phyloP scores from a whole-genome alignment of 345 rosid species.

The Sisymbrium altissimum region DNA sequence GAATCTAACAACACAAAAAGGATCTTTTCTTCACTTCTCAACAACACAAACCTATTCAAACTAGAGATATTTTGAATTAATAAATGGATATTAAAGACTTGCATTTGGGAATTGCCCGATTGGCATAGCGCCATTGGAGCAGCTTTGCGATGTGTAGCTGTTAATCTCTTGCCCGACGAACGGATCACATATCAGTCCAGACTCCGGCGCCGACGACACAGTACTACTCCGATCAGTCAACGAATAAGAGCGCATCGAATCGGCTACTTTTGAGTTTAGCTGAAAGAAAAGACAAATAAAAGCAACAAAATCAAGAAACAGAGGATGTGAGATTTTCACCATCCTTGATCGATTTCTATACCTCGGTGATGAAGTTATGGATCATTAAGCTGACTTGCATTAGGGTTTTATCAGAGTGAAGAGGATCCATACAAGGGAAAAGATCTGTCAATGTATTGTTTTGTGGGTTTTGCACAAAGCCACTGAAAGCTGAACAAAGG shows the following conservation, averaged over 20 bases:
- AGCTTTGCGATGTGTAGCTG: constrained; percentile 37
- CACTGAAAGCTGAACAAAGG: constrained; percentile 50
- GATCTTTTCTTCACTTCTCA: neutral
- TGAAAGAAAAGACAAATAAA: constrained; percentile 20
- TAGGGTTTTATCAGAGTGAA: constrained; percentile 38
- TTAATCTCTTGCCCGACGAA: constrained; percentile 47
- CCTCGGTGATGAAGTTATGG: constrained; percentile 47
- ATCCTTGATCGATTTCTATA: constrained; percentile 11
- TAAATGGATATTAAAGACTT: constrained; percentile 18
- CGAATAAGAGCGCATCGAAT: constrained; percentile 17
- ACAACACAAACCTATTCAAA: neutral
- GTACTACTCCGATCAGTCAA: constrained; percentile 1
- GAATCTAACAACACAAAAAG: constrained; percentile 36
- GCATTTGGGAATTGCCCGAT: constrained; percentile 51
- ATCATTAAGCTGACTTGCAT: constrained; percentile 39
- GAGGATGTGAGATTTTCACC: neutral
- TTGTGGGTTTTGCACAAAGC: constrained; percentile 45
- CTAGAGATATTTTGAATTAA: neutral
- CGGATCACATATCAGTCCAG: constrained; percentile 51
- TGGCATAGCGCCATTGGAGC: constrained; percentile 40
- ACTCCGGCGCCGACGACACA: neutral
- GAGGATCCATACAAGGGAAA: constrained; percentile 52
- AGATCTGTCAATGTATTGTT: constrained; percentile 40
- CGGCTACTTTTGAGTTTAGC: constrained; percentile 44
- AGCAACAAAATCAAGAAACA: neutral